A percentile compares a stretch with the other conserved stretches of the same genome.
Conservation (phyloP, 768 basidiomycete genomes). For the Cubamyces lactineus region DNA sequence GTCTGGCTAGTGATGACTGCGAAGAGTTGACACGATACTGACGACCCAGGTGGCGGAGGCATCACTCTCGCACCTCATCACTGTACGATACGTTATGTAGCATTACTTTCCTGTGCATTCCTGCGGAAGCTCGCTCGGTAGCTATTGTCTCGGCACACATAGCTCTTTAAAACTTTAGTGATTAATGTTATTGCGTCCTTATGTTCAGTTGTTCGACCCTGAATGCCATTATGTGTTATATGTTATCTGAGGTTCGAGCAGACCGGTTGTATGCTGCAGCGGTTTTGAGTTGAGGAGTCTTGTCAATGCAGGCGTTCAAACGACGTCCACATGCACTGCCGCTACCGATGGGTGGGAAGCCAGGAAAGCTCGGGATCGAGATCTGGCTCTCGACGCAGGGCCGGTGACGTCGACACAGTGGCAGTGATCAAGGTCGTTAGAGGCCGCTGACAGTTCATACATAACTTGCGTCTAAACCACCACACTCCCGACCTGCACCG, state of each 20-base stretch:
- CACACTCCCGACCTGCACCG: not conserved
- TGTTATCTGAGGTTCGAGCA: too few relatives aligned
- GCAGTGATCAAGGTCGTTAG: not conserved
- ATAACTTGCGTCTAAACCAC: not conserved
- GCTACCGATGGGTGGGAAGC: too few relatives aligned
- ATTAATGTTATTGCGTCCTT: not conserved
- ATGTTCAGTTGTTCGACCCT: not conserved
- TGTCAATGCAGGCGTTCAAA: not conserved
- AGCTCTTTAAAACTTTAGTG: slow-evolving; percentile 4
- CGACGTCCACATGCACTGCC: too few relatives aligned
- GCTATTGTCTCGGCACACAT: slow-evolving; percentile 24
- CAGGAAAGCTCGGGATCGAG: not conserved
- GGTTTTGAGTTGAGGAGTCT: not conserved
- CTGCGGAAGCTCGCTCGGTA: slow-evolving; percentile 6
- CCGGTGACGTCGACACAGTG: slow-evolving; percentile 12
- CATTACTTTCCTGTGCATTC: slow-evolving; percentile 17
- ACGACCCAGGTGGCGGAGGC: slow-evolving; percentile 49
- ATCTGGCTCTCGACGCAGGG: not conserved
- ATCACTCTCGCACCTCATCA: slow-evolving; percentile 26
- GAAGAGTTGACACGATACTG: slow-evolving; percentile 39
- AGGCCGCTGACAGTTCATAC: not conserved
- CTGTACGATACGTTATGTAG: slow-evolving; percentile 20
- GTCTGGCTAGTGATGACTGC: slow-evolving; percentile 27
- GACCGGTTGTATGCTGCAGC: not conserved
- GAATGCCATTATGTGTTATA: not conserved